These are phyloP conservation scores for Leptographium flavum DNA, from an alignment of 2,329 filamentous ascomycete genomes.

Conservation along the genomic window DNA sequence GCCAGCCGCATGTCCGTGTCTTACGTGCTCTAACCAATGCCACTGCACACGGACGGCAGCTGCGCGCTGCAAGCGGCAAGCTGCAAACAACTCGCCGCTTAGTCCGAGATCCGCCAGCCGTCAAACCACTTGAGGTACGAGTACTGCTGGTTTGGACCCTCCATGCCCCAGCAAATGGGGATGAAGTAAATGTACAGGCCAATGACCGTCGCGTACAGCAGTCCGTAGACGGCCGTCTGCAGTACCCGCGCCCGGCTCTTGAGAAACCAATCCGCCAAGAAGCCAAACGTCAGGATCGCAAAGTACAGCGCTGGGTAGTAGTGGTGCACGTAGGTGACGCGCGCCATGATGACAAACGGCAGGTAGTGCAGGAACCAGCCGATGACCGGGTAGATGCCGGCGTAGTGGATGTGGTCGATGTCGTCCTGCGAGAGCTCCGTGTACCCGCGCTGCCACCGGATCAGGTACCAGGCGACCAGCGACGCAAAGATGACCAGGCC, in stretches of 20 bases:
- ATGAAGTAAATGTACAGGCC: slow-evolving; percentile 83
- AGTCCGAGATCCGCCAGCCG: slow-evolving; percentile 71
- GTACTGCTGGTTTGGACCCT: slow-evolving; percentile 70
- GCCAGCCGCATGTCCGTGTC: too few species aligned
- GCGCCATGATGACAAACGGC: slow-evolving; percentile 92
- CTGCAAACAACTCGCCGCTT: too few species aligned
- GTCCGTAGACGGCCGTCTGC: slow-evolving; percentile 54
- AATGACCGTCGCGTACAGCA: slow-evolving; percentile 61
- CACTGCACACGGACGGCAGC: too few species aligned
- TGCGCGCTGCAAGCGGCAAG: too few species aligned
- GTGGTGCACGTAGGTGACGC: slow-evolving; percentile 98
- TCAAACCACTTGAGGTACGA: slow-evolving; percentile 88
- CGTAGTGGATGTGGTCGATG: slow-evolving; percentile 89
- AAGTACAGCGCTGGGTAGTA: slow-evolving; percentile 99
- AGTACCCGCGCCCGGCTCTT: slow-evolving; percentile 48
- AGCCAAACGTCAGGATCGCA: slow-evolving; percentile 78
- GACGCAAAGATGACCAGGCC: slow-evolving; percentile 60
- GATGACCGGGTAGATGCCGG: slow-evolving; percentile 77
- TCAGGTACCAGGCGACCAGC: slow-evolving; percentile 67
- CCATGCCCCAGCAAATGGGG: slow-evolving; percentile 93
- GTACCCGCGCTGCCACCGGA: slow-evolving; percentile 95
- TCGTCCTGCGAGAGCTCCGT: slow-evolving; percentile 64
- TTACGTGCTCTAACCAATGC: not conserved
- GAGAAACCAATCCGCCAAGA: slow-evolving; percentile 74
- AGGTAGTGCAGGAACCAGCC: slow-evolving; percentile 96